These are phyloP conservation scores for Pichia sp. DNA, from an alignment of 1,139 yeast species.

Conservation along the genomic window DNA sequence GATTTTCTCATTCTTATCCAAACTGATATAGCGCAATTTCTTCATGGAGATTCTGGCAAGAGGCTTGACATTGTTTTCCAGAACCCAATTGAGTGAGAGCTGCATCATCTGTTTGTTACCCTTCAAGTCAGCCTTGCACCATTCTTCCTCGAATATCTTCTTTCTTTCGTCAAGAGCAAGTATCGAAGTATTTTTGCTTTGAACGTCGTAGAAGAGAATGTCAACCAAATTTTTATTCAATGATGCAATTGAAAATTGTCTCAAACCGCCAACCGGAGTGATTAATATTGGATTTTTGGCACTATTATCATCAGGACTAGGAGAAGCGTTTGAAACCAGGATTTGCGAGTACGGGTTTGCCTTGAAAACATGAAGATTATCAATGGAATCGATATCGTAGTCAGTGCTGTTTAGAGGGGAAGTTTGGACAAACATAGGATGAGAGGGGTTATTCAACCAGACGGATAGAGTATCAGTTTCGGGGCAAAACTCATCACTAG, in stretches of 20 bases:
- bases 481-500: constrained; percentile 24
- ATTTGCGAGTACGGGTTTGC: constrained; percentile 20
- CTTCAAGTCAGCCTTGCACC: constrained; percentile 21
- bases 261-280: constrained; percentile 49
- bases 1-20: constrained; percentile 42
- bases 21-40: constrained; percentile 42
- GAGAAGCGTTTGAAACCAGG: constrained; percentile 12
- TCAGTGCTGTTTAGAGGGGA: constrained; percentile 2
- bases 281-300: constrained; percentile 32
- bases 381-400: constrained; percentile 3
- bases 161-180: constrained; percentile 12
- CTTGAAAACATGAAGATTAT: constrained; percentile 12
- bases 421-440: constrained; percentile 22
- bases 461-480: constrained; percentile 25
- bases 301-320: neutral
- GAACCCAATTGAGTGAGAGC: constrained; percentile 48
- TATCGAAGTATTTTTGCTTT: constrained; percentile 2
- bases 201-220: constrained; percentile 25
- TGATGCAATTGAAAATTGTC: constrained; percentile 41
- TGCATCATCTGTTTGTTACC: constrained; percentile 40
- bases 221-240: constrained; percentile 32
- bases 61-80: constrained; percentile 47
- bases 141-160: constrained; percentile 16
- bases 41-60: constrained; percentile 40
- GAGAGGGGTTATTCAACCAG: constrained; percentile 29